phyloP scores from a whole-genome alignment of 805 yeast genomes.

The Tetrapisispora namnaoensis region DNA sequence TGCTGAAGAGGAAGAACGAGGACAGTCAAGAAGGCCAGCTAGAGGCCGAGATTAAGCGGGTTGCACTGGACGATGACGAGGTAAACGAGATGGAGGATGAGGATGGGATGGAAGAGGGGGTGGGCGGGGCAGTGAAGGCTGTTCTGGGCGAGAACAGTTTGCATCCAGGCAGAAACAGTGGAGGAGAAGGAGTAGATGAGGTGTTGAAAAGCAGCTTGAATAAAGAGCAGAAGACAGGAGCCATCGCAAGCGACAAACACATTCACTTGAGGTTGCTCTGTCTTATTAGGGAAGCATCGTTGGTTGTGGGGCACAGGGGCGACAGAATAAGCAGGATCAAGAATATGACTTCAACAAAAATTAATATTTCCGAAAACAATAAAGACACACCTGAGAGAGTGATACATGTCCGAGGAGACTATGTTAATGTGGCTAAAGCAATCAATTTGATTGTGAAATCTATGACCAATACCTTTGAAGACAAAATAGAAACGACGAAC shows the following conservation, averaged over 20 bases:
- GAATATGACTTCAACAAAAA: conserved; percentile 50
- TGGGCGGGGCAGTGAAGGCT: background rate
- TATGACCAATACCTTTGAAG: conserved; percentile 25
- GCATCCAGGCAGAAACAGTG: no score
- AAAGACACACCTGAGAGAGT: conserved; percentile 67
- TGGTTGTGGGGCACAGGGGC: conserved; percentile 75
- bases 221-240: background rate
- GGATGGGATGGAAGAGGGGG: background rate
- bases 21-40: conserved; percentile 36
- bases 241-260: conserved; percentile 35
- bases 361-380: conserved; percentile 64
- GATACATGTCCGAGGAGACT: conserved; percentile 60
- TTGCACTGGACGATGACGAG: conserved; percentile 53
- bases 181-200: no score
- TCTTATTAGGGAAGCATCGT: conserved; percentile 63
- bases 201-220: no score
- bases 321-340: conserved; percentile 57
- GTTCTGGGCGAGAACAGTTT: no score
- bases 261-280: conserved; percentile 68
- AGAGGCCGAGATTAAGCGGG: conserved; percentile 51
- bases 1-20: conserved; percentile 61
- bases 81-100: background rate
- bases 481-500: background rate
- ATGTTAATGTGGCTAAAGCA: conserved; percentile 73
- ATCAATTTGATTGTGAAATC: conserved; percentile 65